Evolutionary conservation across 352 stramenopile genomes (phyloP).

Genomic region (Plasmopara viticola): DNA sequence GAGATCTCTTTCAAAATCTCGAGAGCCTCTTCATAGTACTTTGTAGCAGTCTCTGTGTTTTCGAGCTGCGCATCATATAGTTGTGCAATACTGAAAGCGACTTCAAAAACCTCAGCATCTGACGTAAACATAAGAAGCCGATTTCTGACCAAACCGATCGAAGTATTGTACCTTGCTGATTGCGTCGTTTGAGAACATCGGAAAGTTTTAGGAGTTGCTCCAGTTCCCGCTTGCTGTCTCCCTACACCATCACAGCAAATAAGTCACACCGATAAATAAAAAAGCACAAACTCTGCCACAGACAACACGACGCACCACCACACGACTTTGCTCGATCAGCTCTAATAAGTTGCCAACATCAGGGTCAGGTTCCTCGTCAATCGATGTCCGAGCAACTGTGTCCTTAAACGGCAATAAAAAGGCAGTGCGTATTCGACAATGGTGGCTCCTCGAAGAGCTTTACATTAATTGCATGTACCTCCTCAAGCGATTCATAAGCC

Average conservation of each 20-base stretch:
- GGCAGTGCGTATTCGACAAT: no score
- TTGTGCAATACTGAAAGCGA: slow-evolving; percentile 21
- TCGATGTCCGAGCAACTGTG: no score
- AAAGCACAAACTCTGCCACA: not conserved
- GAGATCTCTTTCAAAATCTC: slow-evolving; percentile 12
- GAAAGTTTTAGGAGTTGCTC: slow-evolving; percentile 19
- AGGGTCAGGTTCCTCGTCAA: not conserved
- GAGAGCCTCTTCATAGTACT: slow-evolving; percentile 21
- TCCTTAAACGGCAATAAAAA: no score
- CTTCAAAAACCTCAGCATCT: slow-evolving; percentile 15
- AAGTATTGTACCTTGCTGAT: slow-evolving; percentile 12
- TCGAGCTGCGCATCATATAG: slow-evolving; percentile 23
- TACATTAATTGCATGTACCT: no score
- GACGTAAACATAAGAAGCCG: not conserved
- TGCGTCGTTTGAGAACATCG: slow-evolving; percentile 15
- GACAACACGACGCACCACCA: slow-evolving; percentile 6
- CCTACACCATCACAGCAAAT: slow-evolving; percentile 4
- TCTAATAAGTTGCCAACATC: slow-evolving; percentile 11
- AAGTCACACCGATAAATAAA: not conserved
- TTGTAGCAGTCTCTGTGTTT: slow-evolving; percentile 11
- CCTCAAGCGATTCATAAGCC: no score
- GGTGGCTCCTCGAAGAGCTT: no score
- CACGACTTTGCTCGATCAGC: slow-evolving; percentile 17
- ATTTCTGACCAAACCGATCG: not conserved
- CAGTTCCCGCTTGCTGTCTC: slow-evolving; percentile 10